Percentiles rank a stretch among this genome's conserved stretches.
phyloP scores from a whole-genome alignment of 345 rosid species.

The Heritiera fomes region DNA sequence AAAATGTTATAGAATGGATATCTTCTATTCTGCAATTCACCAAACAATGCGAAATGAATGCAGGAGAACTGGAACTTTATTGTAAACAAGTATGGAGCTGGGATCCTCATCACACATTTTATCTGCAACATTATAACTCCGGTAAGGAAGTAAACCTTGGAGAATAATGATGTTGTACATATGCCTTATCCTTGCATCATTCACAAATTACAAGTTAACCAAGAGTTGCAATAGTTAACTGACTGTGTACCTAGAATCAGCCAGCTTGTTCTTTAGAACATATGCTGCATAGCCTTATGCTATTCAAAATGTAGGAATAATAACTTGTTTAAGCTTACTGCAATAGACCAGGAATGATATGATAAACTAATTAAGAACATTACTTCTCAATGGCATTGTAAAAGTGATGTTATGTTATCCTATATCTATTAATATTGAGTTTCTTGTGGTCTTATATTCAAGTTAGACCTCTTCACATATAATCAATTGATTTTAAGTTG shows the following conservation, averaged over 20 bases:
- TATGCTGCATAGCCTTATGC: background rate
- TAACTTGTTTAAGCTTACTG: no score
- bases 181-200: background rate
- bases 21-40: background rate
- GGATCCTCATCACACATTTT: constrained; percentile 32
- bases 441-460: no score
- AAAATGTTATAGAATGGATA: background rate
- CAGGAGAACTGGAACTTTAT: constrained; percentile 50
- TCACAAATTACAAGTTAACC: background rate
- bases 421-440: no score
- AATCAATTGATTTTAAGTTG: no score
- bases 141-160: constrained; percentile 29
- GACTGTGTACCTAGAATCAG: background rate
- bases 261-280: background rate
- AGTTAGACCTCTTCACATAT: no score
- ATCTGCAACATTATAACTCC: constrained; percentile 29
- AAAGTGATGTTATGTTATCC: no score
- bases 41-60: constrained; percentile 1
- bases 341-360: background rate
- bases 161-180: background rate
- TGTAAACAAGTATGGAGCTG: constrained; percentile 36
- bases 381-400: background rate
- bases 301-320: no score
- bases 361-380: background rate
- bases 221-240: background rate